Percentiles rank a stretch among this genome's conserved stretches.
Conservation (phyloP, 306 rosid species). For the Calophaca sinica region DNA sequence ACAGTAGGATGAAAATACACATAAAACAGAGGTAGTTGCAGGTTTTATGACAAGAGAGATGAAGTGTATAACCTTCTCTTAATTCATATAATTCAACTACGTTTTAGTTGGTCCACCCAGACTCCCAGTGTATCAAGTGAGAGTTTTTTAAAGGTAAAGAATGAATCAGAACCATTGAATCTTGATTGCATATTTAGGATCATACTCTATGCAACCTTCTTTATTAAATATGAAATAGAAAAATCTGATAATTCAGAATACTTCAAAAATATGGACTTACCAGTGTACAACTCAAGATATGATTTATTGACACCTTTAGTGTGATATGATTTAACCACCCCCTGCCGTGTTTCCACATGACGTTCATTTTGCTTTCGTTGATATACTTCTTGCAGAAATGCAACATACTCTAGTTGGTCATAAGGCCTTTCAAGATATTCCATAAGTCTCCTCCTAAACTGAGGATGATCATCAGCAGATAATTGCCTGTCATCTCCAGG, state of each 20-base stretch:
- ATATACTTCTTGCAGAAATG: constrained; percentile 27
- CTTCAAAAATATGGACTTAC: constrained; percentile 56
- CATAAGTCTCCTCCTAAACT: constrained; percentile 64
- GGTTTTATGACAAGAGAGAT: too few species aligned
- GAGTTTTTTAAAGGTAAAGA: too few species aligned
- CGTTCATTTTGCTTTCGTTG: constrained; percentile 34
- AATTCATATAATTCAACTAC: too few species aligned
- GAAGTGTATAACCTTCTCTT: too few species aligned
- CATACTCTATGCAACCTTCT: too few species aligned
- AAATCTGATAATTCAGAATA: too few species aligned
- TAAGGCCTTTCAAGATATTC: constrained; percentile 66
- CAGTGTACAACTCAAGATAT: constrained; percentile 58
- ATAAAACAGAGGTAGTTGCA: background rate
- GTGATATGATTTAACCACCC: constrained; percentile 43
- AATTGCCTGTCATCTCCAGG: constrained; percentile 33
- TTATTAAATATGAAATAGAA: too few species aligned
- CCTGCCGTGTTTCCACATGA: constrained; percentile 49
- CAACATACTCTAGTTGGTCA: constrained; percentile 48
- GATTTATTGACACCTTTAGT: constrained; percentile 48
- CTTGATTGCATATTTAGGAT: too few species aligned
- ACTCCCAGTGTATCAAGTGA: too few species aligned
- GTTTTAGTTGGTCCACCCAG: too few species aligned
- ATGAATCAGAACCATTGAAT: too few species aligned
- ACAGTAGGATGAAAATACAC: constrained; percentile 5
- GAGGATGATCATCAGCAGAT: constrained; percentile 33